Percentiles rank a stretch among this genome's conserved stretches.
These are phyloP conservation scores for Aspergillus floridensis DNA, from an alignment of 2,329 filamentous ascomycete species.

Conservation along the genomic window DNA sequence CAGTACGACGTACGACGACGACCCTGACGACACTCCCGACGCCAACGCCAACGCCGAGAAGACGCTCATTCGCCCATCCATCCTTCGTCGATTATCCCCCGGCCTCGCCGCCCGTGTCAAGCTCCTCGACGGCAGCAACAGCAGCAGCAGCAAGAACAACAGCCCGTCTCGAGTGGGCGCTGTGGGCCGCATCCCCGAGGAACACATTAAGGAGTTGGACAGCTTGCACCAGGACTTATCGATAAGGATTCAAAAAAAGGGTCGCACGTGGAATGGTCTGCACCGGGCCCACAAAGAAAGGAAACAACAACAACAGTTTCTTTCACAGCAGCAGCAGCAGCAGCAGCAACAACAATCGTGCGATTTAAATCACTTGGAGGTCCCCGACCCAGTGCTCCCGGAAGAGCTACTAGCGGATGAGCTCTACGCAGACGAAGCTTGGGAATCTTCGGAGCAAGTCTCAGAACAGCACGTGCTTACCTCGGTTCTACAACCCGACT, in stretches of 20 bases:
- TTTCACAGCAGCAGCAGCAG: slow-evolving; percentile 7
- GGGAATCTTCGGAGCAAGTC: neutral
- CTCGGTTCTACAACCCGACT: neutral
- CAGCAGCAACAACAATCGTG: slow-evolving; percentile 17
- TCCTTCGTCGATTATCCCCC: slow-evolving; percentile 44
- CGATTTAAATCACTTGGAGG: slow-evolving; percentile 22
- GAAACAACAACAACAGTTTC: neutral
- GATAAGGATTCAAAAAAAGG: slow-evolving; percentile 38
- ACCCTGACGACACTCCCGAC: slow-evolving; percentile 17
- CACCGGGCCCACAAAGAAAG: slow-evolving; percentile 15
- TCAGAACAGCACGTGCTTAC: slow-evolving; percentile 7
- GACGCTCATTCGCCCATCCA: slow-evolving; percentile 30
- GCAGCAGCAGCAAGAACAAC: slow-evolving; percentile 25
- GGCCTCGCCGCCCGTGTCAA: slow-evolving; percentile 44
- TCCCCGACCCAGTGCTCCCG: slow-evolving; percentile 15
- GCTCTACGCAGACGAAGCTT: neutral
- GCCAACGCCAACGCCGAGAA: slow-evolving; percentile 26
- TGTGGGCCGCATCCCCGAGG: slow-evolving; percentile 41
- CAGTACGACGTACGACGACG: slow-evolving; percentile 33
- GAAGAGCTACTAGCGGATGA: slow-evolving; percentile 1
- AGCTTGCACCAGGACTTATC: slow-evolving; percentile 39
- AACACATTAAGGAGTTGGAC: slow-evolving; percentile 43
- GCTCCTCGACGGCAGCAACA: slow-evolving; percentile 37
- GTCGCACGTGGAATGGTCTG: slow-evolving; percentile 36
- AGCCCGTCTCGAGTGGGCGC: slow-evolving; percentile 24